Base-by-base conservation (phyloP, 257 asterid species). In the Petrea volubilis region DNA sequence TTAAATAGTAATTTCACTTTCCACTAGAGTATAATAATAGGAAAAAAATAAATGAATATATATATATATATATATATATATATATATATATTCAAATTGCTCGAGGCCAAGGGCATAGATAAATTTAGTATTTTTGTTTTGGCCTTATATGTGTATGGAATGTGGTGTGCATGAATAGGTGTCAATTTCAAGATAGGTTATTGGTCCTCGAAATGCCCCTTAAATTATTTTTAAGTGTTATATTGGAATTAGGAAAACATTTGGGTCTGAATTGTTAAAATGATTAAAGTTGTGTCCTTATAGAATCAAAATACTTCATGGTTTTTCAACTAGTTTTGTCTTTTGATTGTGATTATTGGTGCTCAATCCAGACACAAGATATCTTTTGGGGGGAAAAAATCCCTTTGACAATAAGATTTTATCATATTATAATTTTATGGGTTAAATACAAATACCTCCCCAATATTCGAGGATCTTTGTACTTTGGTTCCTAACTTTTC, bases 51-150 rank as follows among this genome's bases (percentile, higher is more conserved):
- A 10, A 12, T 36, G 29, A 69, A 61, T 53, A 38, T 60, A 50
- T 36, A 11, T 12, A 64, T 0, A 4, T 18, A 11, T 47, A 40
- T 75, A 59, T 50, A 33, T 58, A 64, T 0, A 3, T 17, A 10
- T 47, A 40, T 75, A 59, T 50, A 33, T 58, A 46, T 46, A 10
- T 10, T 17, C 25, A 59, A 66, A 57, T 34, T 58, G 68, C 57
- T 3, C 41, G 72, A 15, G 17, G 46, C 13, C 46, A 47, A 60
- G 20, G 41, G 10, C 41, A 59, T 12, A 14, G 31, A 2, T 4
- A 27, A 58, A 46, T 31, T 24, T 41, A 43, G 41, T 25, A 46
- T 64, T 40, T 62, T 25, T 12, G 9, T 4, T 41, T 62, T 62
- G 38, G 21, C 25, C 20, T 14, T 43, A 7, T 62, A 17, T 46